These are phyloP conservation scores for Peltaster fructicola DNA, from an alignment of 2,329 filamentous ascomycete species.

Conservation along the genomic window DNA sequence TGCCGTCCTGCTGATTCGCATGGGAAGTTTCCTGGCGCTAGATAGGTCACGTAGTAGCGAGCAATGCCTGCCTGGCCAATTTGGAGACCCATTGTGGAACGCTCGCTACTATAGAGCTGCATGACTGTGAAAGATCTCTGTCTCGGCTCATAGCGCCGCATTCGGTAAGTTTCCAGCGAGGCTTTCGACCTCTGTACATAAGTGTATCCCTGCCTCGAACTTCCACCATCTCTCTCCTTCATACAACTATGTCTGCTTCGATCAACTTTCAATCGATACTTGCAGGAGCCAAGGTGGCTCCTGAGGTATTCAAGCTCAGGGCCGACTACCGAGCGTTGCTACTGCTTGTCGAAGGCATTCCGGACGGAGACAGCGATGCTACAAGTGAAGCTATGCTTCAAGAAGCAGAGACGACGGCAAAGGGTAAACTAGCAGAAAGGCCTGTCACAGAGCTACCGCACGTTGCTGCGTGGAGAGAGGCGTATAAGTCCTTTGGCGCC, in stretches of 20 bases:
- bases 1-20: too few species aligned
- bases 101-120: too few species aligned
- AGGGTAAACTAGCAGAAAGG: constrained; percentile 4
- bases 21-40: too few species aligned
- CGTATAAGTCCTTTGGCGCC: constrained; percentile 23
- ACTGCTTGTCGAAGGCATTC: constrained; percentile 18
- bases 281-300: constrained; percentile 4
- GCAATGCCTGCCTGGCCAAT: too few species aligned
- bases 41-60: too few species aligned
- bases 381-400: constrained; percentile 16
- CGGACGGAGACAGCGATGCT: constrained; percentile 17
- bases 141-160: too few species aligned
- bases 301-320: constrained; percentile 19
- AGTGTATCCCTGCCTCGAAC: too few species aligned
- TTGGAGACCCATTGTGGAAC: too few species aligned
- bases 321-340: constrained; percentile 23
- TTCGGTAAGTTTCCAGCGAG: too few species aligned
- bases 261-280: constrained; percentile 5
- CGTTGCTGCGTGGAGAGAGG: constrained; percentile 21
- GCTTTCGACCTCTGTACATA: too few species aligned
- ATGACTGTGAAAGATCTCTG: too few species aligned
- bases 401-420: constrained; percentile 13
- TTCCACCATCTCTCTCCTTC: neutral
- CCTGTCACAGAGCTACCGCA: constrained; percentile 19
- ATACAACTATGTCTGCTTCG: constrained; percentile 1